Base-by-base conservation (phyloP, 2,329 filamentous ascomycete species). In the Talaromyces sp. region DNA sequence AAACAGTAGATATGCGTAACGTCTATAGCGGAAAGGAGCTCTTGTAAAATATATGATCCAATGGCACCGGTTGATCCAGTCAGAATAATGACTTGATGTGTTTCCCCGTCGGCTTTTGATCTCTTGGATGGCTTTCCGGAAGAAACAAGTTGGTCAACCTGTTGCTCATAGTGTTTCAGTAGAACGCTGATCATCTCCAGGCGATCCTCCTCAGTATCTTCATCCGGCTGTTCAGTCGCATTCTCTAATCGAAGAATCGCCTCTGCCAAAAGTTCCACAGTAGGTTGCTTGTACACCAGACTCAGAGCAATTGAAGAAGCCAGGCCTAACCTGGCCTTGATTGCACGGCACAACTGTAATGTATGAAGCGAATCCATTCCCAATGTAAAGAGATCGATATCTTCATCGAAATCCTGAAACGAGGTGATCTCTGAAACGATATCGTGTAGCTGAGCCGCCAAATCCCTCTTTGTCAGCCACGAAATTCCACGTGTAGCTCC, bases 361-460 rank as follows among this genome's bases (percentile, higher is more conserved):
- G 27, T 45, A 5, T 61, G 59, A 27, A 61, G 39, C 16, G 59
- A 61, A 22, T 61, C 59, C 41, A 61, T 22, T 16, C 59, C 59
- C 24, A 61, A n/a, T 5, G 41, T 22, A 47, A 61, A 61, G 31
- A 61, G 33, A 22, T 61, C 59, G 10, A 43, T n/a, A 24, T 50
- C n/a, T 33, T 52, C 43, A n/a, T 47, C 22, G 16, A 59, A 59
- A 2, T 33, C 5, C 19, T 27, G 22, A 16, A 37, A 59, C 9
- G 35, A 45, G 22, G 56, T 59, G 39, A 43, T 33, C n/a, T 59
- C 56, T 1, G 35, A 37, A 9, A 59, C 39, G 1, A 59, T 22
- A n/a, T 59, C 19, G 9, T 22, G 39, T 16, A 59, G 4, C 24
- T 19, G 35, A 10, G 27, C 45, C 4, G 39, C 45, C 24, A 27